These are phyloP conservation scores for Gamsiella multidivaricata DNA, from an alignment of 192 early-diverging fungal genomes.

Conservation along the genomic window DNA sequence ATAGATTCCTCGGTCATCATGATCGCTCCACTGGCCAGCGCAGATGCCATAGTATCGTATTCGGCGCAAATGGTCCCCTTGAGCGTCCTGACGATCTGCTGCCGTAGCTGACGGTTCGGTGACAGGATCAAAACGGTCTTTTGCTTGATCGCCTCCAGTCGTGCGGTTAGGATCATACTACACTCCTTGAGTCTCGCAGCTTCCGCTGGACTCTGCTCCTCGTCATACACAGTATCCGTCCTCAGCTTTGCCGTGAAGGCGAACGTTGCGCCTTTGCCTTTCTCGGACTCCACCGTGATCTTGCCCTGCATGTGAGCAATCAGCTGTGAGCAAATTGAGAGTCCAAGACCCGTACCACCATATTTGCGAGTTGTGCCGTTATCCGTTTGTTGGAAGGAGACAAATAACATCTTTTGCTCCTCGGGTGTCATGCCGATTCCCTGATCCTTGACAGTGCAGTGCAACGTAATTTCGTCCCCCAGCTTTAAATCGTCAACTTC, in stretches of 20 bases:
- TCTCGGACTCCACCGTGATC: conserved; percentile 53
- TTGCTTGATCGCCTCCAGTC: conserved; percentile 8
- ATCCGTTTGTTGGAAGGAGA: conserved; percentile 51
- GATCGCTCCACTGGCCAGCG: conserved; percentile 24
- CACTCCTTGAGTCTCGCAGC: conserved; percentile 18
- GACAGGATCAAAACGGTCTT: conserved; percentile 35
- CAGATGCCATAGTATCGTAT: conserved; percentile 21
- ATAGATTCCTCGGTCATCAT: conserved; percentile 13
- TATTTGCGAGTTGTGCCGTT: conserved; percentile 50
- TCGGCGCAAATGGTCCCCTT: conserved; percentile 4
- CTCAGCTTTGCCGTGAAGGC: conserved; percentile 39
- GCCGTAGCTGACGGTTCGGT: conserved; percentile 22
- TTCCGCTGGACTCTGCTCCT: conserved; percentile 35
- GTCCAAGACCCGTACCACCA: conserved; percentile 59
- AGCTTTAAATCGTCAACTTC: conserved; percentile 5
- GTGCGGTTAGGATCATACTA: background rate
- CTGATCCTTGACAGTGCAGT: conserved; percentile 42
- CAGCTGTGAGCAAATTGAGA: conserved; percentile 59
- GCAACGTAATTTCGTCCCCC: conserved; percentile 34
- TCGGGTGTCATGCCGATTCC: conserved; percentile 46
- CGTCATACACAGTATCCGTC: conserved; percentile 22
- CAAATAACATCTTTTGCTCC: conserved; percentile 53
- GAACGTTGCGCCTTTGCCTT: conserved; percentile 55
- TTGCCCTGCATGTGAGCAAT: conserved; percentile 56
- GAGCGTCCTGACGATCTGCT: conserved; percentile 10